Conservation (phyloP, 2,329 filamentous ascomycete species). For the Apiospora saccharicola region DNA sequence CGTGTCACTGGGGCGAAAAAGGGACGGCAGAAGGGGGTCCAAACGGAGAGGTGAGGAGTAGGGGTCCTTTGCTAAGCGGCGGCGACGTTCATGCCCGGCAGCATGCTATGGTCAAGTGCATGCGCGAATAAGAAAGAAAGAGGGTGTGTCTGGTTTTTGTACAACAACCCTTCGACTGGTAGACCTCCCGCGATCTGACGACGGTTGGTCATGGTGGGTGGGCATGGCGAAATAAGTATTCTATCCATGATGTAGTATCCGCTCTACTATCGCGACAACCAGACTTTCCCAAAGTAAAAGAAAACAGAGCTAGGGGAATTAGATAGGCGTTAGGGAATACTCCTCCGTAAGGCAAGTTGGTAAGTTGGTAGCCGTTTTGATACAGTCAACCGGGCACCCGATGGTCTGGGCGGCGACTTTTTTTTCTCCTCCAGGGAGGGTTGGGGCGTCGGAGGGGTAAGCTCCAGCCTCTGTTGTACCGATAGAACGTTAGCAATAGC, state of each 20-base stretch:
- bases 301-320: neutral
- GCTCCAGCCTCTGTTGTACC: neutral
- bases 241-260: neutral
- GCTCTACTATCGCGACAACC: constrained; percentile 3
- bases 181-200: neutral
- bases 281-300: neutral
- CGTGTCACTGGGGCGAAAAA: constrained; percentile 4
- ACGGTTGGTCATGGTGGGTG: neutral
- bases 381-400: neutral
- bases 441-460: constrained; percentile 5
- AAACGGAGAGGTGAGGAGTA: neutral
- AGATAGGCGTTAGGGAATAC: neutral
- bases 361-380: neutral
- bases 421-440: neutral
- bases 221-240: neutral
- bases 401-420: constrained; percentile 15
- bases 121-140: neutral
- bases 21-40: neutral
- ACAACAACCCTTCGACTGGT: neutral
- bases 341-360: neutral
- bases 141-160: neutral
- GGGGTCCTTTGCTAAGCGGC: neutral
- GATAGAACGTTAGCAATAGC: neutral
- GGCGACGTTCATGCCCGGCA: constrained; percentile 8
- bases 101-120: no score